A percentile compares a stretch with the other conserved stretches of the same genome.
Evolutionary conservation across 495 filamentous ascomycete genomes (phyloP).

Genomic region (Terfezia claveryi): DNA sequence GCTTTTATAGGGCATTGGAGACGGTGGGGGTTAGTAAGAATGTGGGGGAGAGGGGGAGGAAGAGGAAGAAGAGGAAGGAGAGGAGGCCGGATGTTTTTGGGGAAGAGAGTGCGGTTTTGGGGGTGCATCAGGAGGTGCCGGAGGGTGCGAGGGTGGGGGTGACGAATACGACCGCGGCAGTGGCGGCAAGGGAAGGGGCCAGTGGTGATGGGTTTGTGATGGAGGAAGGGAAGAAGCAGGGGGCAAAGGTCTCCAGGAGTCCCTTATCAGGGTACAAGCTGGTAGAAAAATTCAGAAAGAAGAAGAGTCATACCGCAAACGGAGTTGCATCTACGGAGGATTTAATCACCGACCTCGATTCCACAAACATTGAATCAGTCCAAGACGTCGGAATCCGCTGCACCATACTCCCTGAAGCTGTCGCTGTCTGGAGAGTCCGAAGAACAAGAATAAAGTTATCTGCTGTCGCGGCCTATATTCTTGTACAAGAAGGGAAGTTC

Average conservation of each 20-base stretch:
- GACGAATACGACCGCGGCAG: conserved; percentile 2
- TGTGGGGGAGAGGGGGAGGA: conserved; percentile 8
- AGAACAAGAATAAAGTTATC: conserved; percentile 35
- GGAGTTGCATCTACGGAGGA: not conserved
- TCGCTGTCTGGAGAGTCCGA: conserved; percentile 47
- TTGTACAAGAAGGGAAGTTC: conserved; percentile 35
- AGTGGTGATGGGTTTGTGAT: not conserved
- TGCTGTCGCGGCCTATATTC: conserved; percentile 41
- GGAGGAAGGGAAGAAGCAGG: not conserved
- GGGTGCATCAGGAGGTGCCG: conserved; percentile 14
- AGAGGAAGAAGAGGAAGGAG: conserved; percentile 2
- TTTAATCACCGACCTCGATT: too few species aligned
- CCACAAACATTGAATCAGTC: not conserved
- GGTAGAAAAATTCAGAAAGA: too few species aligned
- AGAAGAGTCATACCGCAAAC: not conserved
- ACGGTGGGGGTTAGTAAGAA: conserved; percentile 2
- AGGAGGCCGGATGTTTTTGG: conserved; percentile 1
- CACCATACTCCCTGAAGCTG: conserved; percentile 36
- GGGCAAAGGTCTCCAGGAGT: not conserved
- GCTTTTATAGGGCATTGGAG: conserved; percentile 44
- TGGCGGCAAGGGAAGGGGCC: not conserved
- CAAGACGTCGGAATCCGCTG: conserved; percentile 38
- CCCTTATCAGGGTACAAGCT: not conserved
- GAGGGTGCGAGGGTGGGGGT: conserved; percentile 14
- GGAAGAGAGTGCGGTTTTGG: conserved; percentile 7